phyloP scores from a whole-genome alignment of 495 filamentous ascomycete species.

The Penicillium soppii region DNA sequence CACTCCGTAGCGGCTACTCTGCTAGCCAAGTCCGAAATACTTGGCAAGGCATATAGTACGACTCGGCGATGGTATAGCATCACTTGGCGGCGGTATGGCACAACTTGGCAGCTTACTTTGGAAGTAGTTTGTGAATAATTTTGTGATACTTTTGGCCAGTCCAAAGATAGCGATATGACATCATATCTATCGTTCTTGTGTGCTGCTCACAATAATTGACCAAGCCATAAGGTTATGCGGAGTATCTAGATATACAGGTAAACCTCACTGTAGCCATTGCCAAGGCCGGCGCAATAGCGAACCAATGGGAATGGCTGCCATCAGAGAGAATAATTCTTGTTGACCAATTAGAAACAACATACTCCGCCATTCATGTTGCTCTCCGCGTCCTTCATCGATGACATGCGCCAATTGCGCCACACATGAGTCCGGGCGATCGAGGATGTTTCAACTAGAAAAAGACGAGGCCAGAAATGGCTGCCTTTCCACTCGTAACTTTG shows the following conservation, averaged over 20 bases:
- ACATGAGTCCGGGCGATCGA: neutral
- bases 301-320: neutral
- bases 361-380: neutral
- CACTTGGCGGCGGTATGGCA: slow-evolving; percentile 14
- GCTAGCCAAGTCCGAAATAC: neutral
- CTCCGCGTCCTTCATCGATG: neutral
- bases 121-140: slow-evolving; percentile 6
- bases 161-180: neutral
- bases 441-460: too few species aligned
- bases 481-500: slow-evolving; percentile 17
- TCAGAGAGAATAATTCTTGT: neutral
- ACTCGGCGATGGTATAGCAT: slow-evolving; percentile 12
- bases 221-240: too few species aligned
- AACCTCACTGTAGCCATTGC: neutral
- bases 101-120: neutral
- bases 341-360: neutral
- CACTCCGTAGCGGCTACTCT: neutral
- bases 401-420: slow-evolving; percentile 7
- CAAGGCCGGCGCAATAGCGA: neutral
- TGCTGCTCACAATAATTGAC: too few species aligned
- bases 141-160: neutral
- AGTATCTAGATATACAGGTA: slow-evolving; percentile 3
- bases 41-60: slow-evolving; percentile 9
- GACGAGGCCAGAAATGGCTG: too few species aligned
- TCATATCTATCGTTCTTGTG: neutral